phyloP scores from a whole-genome alignment of 73 alveolate species.

The Paramecium sexaurelia region DNA sequence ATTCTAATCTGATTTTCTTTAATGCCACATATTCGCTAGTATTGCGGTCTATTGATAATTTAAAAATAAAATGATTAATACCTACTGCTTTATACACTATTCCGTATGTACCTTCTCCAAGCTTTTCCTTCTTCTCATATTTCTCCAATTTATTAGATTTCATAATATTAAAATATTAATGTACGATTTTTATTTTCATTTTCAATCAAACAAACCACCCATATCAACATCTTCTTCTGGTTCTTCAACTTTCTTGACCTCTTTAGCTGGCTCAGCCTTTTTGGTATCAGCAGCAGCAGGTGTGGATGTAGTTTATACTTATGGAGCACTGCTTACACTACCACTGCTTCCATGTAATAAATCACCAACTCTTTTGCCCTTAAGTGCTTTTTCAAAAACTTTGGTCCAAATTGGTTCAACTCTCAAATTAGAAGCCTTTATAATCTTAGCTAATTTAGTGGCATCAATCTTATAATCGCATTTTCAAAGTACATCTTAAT shows the following conservation, averaged over 20 bases:
- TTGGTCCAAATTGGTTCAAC: conserved; percentile 93
- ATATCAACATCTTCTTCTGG: conserved; percentile 54
- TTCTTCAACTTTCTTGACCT: conserved; percentile 37
- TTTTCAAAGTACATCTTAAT: neutral
- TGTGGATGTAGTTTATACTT: conserved; percentile 69
- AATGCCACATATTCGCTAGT: conserved; percentile 89
- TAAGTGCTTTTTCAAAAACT: conserved; percentile 87
- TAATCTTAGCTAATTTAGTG: conserved; percentile 80
- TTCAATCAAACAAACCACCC: conserved; percentile 61
- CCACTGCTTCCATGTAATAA: conserved; percentile 82
- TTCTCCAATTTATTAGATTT: conserved; percentile 72
- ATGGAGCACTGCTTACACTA: conserved; percentile 65
- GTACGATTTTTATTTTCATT: conserved; percentile 17
- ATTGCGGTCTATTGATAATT: neutral
- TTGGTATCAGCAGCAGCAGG: conserved; percentile 73
- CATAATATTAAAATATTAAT: conserved; percentile 50
- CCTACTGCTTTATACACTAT: conserved; percentile 89
- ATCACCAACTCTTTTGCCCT: conserved; percentile 78
- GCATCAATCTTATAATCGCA: conserved; percentile 49
- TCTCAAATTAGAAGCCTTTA: conserved; percentile 84
- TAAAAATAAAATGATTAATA: neutral
- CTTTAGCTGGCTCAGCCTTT: conserved; percentile 52
- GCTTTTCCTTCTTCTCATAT: conserved; percentile 85
- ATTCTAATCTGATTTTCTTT: conserved; percentile 90
- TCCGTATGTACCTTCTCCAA: conserved; percentile 95